Base-by-base conservation (phyloP, 768 basidiomycete species). In the Ramaria sp. region DNA sequence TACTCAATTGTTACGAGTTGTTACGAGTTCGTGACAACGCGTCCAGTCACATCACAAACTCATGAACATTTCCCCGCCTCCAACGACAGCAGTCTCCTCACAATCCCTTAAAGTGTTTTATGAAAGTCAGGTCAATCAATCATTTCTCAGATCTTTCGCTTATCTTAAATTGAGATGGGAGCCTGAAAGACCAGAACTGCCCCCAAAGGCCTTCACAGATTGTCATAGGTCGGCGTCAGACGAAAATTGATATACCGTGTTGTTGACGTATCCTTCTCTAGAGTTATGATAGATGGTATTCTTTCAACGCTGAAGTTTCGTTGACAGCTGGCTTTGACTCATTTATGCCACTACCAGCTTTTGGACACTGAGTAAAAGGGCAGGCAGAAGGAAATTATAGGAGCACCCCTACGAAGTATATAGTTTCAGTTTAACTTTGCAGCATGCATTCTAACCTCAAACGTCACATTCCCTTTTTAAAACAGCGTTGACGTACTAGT, bases 361-460 rank as follows among this genome's bases (percentile, higher is more conserved):
- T 92, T 57, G 79, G 83, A 1, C 81, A 88, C 69, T 0, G 73
- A 62, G 3, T 92, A 82, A 63, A 85, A 82, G 66, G 89, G 88
- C 34, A 81, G 84, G 60, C 89, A 92, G 69, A 76, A 78, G 58
- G 79, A 83, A 56, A 83, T 91, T 18, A 75, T 90, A 1, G 76
- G 83, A 53, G 83, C 83, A 7, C 86, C 87, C 2, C 68, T 83
- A 27, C 65, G 66, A 59, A 85, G 88, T 80, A 55, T 18, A 70
- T 57, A 5, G 15, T 43, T 15, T 27, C 7, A 10, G n/a, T 30
- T 47, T 2, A 4, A 18, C 20, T 9, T 7, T 47, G 16, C 25
- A 34, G 10, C 34, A 22, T 1, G 13, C n/a, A n/a, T n/a, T n/a
- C n/a, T n/a, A n/a, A n/a, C n/a, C n/a, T n/a, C n/a, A n/a, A n/a